Evolutionary conservation across 331 rosid genomes (phyloP), one percentile per base, ranked within the genome.

Genomic region (Telfairia occidentalis): DNA sequence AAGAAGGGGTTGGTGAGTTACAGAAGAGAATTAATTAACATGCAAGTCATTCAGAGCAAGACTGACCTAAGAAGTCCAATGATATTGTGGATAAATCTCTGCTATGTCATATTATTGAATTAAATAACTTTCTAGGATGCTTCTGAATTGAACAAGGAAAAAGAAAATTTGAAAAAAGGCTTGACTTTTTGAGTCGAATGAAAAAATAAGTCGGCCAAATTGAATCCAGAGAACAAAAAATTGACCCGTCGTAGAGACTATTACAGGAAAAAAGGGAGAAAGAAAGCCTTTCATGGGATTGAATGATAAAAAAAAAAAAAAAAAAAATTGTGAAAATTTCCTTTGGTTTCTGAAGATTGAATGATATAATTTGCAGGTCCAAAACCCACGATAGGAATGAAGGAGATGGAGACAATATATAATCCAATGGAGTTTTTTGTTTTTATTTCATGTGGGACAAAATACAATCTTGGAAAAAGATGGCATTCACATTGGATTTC

Each of bases 401-500:
- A 59, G 49, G 21, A 64, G 72, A 64, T 64, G 72, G 49, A 64
- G 72, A 64, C 72, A 64, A 64, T 64, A 37, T 63, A 61, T 63
- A 63, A 34, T 63, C 73, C 52, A 40, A 40, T 5, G 12, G 18
- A 3, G 34, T 42, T 67, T 42, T 63, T 23, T n/a, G 24, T 13
- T 72, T 64, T 4, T 34, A 28, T 49, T 52, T 50, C 9, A 46
- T 3, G 9, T 72, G 63, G 76, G 76, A 72, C 76, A 72, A 72
- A 72, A 72, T 32, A 49, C 18, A 48, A 48, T 29, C 63, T 29
- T 32, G 29, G 76, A 28, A 16, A 71, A 28, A 48, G 26, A 48
- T 71, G 29, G 29, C 49, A 42, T 63, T 28, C 60, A 45, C 60
- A 45, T 71, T 46, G 43, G 48, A 18, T 72, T 32, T 52, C 63